Evolutionary conservation across 495 filamentous ascomycete species (phyloP), one percentile per base, ranked within the genome.

Genomic region (Penicillium pulvis): DNA sequence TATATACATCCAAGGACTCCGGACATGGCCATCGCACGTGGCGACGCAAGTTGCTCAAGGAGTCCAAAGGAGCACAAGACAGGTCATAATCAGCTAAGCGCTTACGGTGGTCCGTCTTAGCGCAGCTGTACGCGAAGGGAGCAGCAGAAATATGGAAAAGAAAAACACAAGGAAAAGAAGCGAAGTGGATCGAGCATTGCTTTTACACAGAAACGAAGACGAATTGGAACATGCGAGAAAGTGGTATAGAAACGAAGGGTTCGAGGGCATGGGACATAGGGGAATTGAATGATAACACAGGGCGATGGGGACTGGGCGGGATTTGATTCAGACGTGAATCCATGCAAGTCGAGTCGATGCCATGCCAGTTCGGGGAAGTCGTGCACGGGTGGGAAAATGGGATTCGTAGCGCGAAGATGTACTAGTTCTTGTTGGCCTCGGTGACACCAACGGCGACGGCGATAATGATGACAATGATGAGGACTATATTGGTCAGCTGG

Each of bases 391-490:
- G 42, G 56, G 20, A 59, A 63, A 44, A 58, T 50, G 61, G 39
- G 4, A 50, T 44, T 36, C 23, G 47, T 26, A 43, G 43, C 35
- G 54, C 55, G 47, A 12, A 35, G 46, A 20, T 4, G 59, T 51
- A 51, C 43, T 57, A 63, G 9, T 28, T 60, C 61, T 71, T 70
- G 63, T 71, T 70, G 62, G 62, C 63, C 59, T 77, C 53, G 53
- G 70, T 77, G 50, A 82, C 76, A 71, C 68, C 77, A 43, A 82
- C 80, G 17, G 74, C 79, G 45, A 83, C 73, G 68, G 71, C 78
- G 36, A 83, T 75, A 30, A 81, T 62, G 55, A 81, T 78, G 39
- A 65, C 74, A 52, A 84, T 81, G 65, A 83, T 79, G 45, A 83
- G 65, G 60, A 83, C 75, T 78, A 60, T 39, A 31, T 61, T 23